These are phyloP conservation scores for Podochytrium sp. DNA, from an alignment of 192 early-diverging fungal genomes.

Conservation along the genomic window DNA sequence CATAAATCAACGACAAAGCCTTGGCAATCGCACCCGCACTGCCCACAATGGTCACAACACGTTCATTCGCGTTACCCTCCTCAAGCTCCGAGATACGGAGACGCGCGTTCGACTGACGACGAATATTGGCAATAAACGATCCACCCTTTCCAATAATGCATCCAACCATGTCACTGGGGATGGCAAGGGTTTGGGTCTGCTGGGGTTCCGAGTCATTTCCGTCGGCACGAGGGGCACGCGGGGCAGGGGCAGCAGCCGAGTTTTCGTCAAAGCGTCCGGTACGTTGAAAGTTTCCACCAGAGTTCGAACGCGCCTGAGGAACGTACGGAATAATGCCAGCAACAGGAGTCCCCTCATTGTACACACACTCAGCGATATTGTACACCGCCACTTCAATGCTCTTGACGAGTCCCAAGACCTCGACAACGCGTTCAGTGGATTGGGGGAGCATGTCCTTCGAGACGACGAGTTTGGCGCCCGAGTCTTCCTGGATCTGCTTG, in stretches of 20 bases:
- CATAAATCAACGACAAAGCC: conserved; percentile 88
- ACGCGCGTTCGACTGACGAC: conserved; percentile 44
- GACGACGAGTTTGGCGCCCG: conserved; percentile 83
- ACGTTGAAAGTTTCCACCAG: neutral
- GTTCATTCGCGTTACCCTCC: conserved; percentile 78
- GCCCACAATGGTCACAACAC: conserved; percentile 91
- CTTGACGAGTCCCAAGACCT: conserved; percentile 81
- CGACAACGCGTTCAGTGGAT: conserved; percentile 90
- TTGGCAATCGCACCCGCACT: conserved; percentile 83
- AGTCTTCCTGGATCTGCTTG: conserved; percentile 79
- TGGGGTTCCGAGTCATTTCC: neutral
- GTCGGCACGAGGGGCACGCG: neutral
- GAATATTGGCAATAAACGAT: conserved; percentile 43
- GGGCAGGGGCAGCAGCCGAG: neutral
- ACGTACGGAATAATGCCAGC: conserved; percentile 85
- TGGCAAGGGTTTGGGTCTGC: conserved; percentile 80
- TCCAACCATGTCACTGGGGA: conserved; percentile 92
- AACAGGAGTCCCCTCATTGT: conserved; percentile 82
- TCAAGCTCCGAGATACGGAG: conserved; percentile 86
- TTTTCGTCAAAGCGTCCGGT: conserved; percentile 7
- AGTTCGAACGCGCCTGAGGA: conserved; percentile 46
- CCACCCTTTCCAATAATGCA: conserved; percentile 94
- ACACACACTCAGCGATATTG: conserved; percentile 83
- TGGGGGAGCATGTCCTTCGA: conserved; percentile 96
- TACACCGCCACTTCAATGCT: conserved; percentile 79